phyloP scores from a whole-genome alignment of 108 stramenopile species.

The Nitzschia sp. region DNA sequence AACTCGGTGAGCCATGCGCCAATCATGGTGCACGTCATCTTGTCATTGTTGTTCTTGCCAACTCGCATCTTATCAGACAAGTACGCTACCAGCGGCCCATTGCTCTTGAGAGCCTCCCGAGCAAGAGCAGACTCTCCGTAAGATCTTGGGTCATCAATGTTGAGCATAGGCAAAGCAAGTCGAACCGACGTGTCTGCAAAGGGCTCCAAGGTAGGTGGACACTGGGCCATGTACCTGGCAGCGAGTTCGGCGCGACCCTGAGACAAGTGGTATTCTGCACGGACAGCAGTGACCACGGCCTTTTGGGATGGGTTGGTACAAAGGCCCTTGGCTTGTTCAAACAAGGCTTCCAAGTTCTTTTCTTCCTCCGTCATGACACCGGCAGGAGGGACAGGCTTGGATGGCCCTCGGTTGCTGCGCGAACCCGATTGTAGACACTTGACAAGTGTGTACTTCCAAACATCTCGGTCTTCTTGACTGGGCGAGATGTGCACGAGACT shows the following conservation, averaged over 20 bases:
- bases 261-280: slow-evolving; percentile 78
- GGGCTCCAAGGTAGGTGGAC: slow-evolving; percentile 68
- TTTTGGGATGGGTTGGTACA: slow-evolving; percentile 80
- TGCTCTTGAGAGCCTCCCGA: slow-evolving; percentile 61
- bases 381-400: neutral
- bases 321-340: slow-evolving; percentile 78
- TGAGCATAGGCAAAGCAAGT: slow-evolving; percentile 70
- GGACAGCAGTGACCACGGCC: slow-evolving; percentile 75
- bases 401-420: neutral
- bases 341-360: slow-evolving; percentile 70
- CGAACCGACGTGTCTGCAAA: slow-evolving; percentile 80
- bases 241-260: slow-evolving; percentile 74
- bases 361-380: slow-evolving; percentile 54
- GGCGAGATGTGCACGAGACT: slow-evolving; percentile 82
- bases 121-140: slow-evolving; percentile 62
- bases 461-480: slow-evolving; percentile 82
- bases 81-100: slow-evolving; percentile 74
- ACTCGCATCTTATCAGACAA: slow-evolving; percentile 77
- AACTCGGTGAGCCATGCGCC: slow-evolving; percentile 85
- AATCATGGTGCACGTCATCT: slow-evolving; percentile 77
- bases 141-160: slow-evolving; percentile 53
- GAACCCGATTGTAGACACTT: slow-evolving; percentile 58
- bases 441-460: slow-evolving; percentile 77
- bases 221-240: slow-evolving; percentile 79
- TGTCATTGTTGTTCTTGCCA: slow-evolving; percentile 66